These are phyloP conservation scores for Physcia stellaris DNA, from an alignment of 495 filamentous ascomycete species.

Conservation along the genomic window DNA sequence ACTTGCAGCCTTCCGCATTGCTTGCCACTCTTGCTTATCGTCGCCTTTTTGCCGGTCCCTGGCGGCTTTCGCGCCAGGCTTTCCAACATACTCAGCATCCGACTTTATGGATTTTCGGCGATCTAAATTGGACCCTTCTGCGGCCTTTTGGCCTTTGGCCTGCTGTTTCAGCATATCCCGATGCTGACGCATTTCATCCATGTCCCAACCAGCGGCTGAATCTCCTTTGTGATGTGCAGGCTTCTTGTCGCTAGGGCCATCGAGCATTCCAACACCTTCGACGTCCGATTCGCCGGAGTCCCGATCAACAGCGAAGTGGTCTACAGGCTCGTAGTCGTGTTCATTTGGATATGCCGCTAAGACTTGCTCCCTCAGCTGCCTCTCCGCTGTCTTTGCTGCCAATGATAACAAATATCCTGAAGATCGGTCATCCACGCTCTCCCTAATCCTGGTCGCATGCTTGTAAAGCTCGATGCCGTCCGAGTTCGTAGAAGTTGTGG, in stretches of 20 bases:
- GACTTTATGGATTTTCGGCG: conserved; percentile 4
- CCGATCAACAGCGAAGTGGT: conserved; percentile 44
- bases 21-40: conserved; percentile 32
- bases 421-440: conserved; percentile 55
- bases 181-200: conserved; percentile 36
- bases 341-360: conserved; percentile 58
- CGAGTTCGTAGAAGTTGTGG: conserved; percentile 29
- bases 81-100: conserved; percentile 1
- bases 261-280: conserved; percentile 27
- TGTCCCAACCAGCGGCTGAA: conserved; percentile 37
- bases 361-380: conserved; percentile 55
- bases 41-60: conserved; percentile 15
- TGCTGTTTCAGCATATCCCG: conserved; percentile 32
- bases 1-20: conserved; percentile 38
- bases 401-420: conserved; percentile 63
- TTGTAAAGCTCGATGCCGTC: conserved; percentile 22
- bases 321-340: conserved; percentile 44
- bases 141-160: conserved; percentile 8
- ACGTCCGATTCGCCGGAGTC: conserved; percentile 30
- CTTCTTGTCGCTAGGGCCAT: conserved; percentile 14
- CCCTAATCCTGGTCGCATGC: conserved; percentile 31
- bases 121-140: conserved; percentile 2
- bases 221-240: conserved; percentile 36
- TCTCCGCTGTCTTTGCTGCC: conserved; percentile 61
- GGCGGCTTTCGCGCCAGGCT: conserved; percentile 17